Conservation (phyloP, 352 stramenopile genomes). For the Globisporangium canariense region DNA sequence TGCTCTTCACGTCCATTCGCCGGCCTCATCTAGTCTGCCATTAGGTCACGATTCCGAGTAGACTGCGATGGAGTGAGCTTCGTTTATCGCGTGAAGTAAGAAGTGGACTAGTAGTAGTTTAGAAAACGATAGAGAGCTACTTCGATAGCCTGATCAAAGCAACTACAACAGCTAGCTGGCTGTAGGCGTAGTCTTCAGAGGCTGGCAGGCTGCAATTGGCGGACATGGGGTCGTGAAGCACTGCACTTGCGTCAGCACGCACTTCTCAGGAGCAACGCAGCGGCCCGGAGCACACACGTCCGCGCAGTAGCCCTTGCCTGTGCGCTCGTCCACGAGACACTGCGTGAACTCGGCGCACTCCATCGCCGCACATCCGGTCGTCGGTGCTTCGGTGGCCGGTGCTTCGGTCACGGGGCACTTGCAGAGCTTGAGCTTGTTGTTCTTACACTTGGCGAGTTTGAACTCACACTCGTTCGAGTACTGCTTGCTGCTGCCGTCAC, state of each 20-base stretch:
- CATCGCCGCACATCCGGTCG: conserved; percentile 30
- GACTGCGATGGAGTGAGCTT: too few species aligned
- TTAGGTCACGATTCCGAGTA: too few species aligned
- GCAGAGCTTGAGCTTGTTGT: not conserved
- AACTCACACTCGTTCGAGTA: conserved; percentile 55
- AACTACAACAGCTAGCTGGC: not conserved
- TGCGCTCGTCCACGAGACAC: conserved; percentile 37
- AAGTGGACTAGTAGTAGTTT: too few species aligned
- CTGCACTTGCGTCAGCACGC: conserved; percentile 36
- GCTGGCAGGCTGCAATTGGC: conserved; percentile 47
- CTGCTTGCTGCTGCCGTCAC: conserved; percentile 37
- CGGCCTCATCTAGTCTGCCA: too few species aligned
- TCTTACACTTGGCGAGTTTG: conserved; percentile 31
- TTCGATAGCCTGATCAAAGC: too few species aligned
- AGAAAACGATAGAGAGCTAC: too few species aligned
- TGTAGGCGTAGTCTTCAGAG: not conserved
- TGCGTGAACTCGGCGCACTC: conserved; percentile 41
- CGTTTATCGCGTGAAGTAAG: too few species aligned
- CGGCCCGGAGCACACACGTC: conserved; percentile 43
- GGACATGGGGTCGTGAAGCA: conserved; percentile 60
- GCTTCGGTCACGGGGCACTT: not conserved
- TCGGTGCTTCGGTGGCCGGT: conserved; percentile 2
- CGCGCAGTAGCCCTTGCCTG: conserved; percentile 40
- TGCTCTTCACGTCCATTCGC: too few species aligned
- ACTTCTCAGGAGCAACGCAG: conserved; percentile 39